A percentile compares a stretch with the other conserved stretches of the same genome.
Conservation (phyloP, 352 stramenopile genomes). For the Pythium angustatum region DNA sequence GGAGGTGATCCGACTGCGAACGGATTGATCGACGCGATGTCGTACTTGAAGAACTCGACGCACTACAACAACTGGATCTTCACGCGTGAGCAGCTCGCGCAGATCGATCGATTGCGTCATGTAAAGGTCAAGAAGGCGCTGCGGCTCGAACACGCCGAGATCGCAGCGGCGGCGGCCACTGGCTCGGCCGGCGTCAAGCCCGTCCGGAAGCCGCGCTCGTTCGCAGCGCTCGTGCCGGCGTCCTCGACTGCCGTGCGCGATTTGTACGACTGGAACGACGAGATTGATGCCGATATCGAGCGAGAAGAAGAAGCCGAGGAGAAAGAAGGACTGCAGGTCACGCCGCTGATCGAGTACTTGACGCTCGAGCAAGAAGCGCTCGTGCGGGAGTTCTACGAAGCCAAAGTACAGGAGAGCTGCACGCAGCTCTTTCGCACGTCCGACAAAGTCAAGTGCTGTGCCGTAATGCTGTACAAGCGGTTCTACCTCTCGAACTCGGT, state of each 20-base stretch:
- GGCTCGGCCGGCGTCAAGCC: slow-evolving; percentile 27
- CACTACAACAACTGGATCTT: slow-evolving; percentile 92
- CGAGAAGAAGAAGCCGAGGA: slow-evolving; percentile 50
- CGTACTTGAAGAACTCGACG: slow-evolving; percentile 82
- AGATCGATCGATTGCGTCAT: slow-evolving; percentile 57
- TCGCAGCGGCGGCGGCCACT: slow-evolving; percentile 32
- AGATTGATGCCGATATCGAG: slow-evolving; percentile 49
- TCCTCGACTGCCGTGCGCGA: slow-evolving; percentile 66
- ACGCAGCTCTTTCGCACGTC: slow-evolving; percentile 84
- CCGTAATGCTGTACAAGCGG: slow-evolving; percentile 85
- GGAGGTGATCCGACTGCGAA: too few relatives aligned
- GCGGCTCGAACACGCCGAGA: slow-evolving; percentile 58
- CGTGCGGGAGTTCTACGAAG: slow-evolving; percentile 74
- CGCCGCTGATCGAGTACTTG: slow-evolving; percentile 61
- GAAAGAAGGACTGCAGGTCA: slow-evolving; percentile 50
- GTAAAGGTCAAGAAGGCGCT: slow-evolving; percentile 64
- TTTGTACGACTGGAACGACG: slow-evolving; percentile 77
- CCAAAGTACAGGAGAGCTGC: slow-evolving; percentile 84
- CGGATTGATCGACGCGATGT: slow-evolving; percentile 61
- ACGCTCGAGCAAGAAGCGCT: slow-evolving; percentile 60
- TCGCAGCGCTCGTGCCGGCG: slow-evolving; percentile 68
- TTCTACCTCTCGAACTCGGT: slow-evolving; percentile 90
- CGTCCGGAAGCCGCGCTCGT: slow-evolving; percentile 71
- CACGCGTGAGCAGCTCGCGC: slow-evolving; percentile 55
- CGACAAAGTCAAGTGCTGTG: slow-evolving; percentile 87